Conservation (phyloP, 495 filamentous ascomycete genomes). For the Lophium mytilinum region DNA sequence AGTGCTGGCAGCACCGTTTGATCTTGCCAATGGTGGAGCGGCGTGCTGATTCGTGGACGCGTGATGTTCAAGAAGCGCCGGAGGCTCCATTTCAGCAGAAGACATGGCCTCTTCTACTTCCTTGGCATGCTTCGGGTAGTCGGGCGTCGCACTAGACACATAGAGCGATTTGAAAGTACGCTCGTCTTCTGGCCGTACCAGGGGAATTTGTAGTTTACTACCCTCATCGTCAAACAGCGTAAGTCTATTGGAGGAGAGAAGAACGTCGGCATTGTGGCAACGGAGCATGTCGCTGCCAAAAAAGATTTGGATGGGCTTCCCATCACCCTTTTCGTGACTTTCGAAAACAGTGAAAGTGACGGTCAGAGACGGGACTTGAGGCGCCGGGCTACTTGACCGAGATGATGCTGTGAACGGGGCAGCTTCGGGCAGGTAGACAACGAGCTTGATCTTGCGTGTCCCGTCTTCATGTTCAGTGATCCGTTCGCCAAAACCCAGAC, state of each 20-base stretch:
- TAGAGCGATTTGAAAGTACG: slow-evolving; percentile 65
- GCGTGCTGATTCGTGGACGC: not conserved
- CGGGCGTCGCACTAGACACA: slow-evolving; percentile 41
- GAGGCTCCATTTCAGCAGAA: not conserved
- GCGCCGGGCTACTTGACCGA: slow-evolving; percentile 61
- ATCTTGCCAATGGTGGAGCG: not conserved
- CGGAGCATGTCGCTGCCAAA: slow-evolving; percentile 83
- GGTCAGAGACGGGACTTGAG: slow-evolving; percentile 71
- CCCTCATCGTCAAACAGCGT: slow-evolving; percentile 79
- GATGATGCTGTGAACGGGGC: slow-evolving; percentile 68
- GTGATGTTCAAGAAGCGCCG: not conserved
- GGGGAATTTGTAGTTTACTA: slow-evolving; percentile 82
- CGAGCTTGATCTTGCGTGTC: slow-evolving; percentile 58
- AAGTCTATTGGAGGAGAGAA: slow-evolving; percentile 85
- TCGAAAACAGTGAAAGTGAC: slow-evolving; percentile 68
- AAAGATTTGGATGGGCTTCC: slow-evolving; percentile 63
- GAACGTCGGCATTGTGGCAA: slow-evolving; percentile 78
- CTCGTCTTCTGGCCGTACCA: slow-evolving; percentile 89
- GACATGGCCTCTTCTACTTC: not conserved
- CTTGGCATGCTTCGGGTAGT: not conserved
- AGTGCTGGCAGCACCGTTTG: slow-evolving; percentile 1
- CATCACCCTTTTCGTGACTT: slow-evolving; percentile 39
- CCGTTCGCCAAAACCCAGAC: slow-evolving; percentile 58
- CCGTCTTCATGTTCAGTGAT: slow-evolving; percentile 57
- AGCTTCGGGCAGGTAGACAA: slow-evolving; percentile 86